phyloP scores from a whole-genome alignment of 352 stramenopile species.

The Aphanomyces cochlioides region DNA sequence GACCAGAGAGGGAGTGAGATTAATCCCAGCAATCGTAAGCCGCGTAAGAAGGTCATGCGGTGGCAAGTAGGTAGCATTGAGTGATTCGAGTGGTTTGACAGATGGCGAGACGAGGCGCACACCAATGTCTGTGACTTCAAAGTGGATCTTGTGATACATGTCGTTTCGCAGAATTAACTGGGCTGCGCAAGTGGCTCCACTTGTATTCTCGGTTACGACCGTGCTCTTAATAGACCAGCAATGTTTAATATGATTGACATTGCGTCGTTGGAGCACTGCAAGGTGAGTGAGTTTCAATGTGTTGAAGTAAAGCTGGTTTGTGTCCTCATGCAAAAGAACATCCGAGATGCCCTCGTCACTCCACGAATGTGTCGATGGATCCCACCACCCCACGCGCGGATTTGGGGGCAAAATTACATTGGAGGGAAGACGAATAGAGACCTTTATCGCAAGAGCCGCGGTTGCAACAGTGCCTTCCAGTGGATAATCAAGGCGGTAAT shows the following conservation, averaged over 20 bases:
- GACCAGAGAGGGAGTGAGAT: conserved; percentile 48
- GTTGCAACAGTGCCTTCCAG: conserved; percentile 71
- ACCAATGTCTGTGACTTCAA: conserved; percentile 63
- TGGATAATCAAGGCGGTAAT: conserved; percentile 66
- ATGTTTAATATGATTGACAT: conserved; percentile 64
- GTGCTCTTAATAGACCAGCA: conserved; percentile 39
- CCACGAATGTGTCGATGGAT: conserved; percentile 48
- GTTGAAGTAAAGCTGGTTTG: conserved; percentile 59
- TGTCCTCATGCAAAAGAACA: conserved; percentile 52
- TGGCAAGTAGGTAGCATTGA: conserved; percentile 41
- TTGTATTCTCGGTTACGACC: conserved; percentile 13
- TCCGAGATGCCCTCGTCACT: conserved; percentile 76
- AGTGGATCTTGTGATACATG: conserved; percentile 50
- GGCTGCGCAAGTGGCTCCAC: conserved; percentile 31
- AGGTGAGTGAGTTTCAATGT: conserved; percentile 73
- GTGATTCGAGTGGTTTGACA: conserved; percentile 44
- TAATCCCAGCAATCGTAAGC: conserved; percentile 54
- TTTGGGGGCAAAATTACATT: conserved; percentile 49
- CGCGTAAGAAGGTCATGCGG: conserved; percentile 58
- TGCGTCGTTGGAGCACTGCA: conserved; percentile 61
- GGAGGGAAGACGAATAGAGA: conserved; percentile 44
- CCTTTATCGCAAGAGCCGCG: conserved; percentile 62
- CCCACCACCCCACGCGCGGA: conserved; percentile 68
- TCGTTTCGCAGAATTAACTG: conserved; percentile 56
- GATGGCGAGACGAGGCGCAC: conserved; percentile 49